Conservation (phyloP, 352 stramenopile genomes). For the Phytophthora sp. region DNA sequence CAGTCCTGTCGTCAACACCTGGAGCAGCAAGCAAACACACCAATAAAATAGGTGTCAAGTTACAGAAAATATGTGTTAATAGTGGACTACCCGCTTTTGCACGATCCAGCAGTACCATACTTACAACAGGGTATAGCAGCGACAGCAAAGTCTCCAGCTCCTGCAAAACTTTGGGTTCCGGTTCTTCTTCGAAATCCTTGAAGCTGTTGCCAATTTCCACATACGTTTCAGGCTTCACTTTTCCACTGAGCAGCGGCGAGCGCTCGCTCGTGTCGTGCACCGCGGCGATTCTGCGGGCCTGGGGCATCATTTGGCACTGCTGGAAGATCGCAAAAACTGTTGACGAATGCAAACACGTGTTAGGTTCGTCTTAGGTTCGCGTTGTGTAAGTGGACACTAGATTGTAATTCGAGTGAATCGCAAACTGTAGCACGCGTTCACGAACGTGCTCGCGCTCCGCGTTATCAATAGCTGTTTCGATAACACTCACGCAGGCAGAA, state of each 20-base stretch:
- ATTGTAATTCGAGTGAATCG: not conserved
- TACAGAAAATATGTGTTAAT: too few relatives aligned
- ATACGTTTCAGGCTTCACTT: slow-evolving; percentile 19
- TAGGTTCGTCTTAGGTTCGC: slow-evolving; percentile 11
- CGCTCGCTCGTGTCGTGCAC: slow-evolving; percentile 11
- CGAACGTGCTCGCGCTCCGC: not conserved
- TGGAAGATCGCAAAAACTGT: slow-evolving; percentile 18
- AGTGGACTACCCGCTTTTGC: too few relatives aligned
- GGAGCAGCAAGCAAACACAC: too few relatives aligned
- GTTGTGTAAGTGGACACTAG: not conserved
- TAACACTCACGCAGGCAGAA: not conserved
- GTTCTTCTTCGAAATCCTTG: slow-evolving; percentile 3
- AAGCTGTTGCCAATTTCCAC: slow-evolving; percentile 8
- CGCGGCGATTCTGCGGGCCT: not conserved
- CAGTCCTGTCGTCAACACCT: slow-evolving; percentile 49
- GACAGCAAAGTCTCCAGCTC: slow-evolving; percentile 51
- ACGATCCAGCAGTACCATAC: too few relatives aligned
- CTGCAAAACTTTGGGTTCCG: slow-evolving; percentile 19
- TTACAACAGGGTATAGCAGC: slow-evolving; percentile 52
- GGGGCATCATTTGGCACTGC: not conserved
- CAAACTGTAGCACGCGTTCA: not conserved
- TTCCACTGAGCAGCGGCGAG: slow-evolving; percentile 13
- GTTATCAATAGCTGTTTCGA: too few relatives aligned
- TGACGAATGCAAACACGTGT: not conserved
- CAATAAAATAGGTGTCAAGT: too few relatives aligned